Evolutionary conservation across 306 rosid genomes (phyloP), one percentile per base, ranked within the genome.

Genomic region (Lotus japonicus): DNA sequence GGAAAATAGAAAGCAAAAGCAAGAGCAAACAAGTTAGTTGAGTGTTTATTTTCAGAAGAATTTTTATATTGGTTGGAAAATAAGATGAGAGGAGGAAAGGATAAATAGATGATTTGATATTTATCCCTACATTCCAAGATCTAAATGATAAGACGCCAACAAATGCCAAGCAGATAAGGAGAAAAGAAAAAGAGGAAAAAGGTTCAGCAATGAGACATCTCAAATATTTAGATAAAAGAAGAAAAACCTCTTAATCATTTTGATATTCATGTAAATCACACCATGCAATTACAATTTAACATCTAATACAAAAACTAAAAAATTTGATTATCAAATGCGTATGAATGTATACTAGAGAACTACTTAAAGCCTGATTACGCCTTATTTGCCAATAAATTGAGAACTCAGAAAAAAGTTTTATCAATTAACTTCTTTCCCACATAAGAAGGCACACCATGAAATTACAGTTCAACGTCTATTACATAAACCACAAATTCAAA

Each of bases 1-100:
- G 48, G 53, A 45, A 15, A 50, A 17, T 26, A 71, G 50, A 64
- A 71, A 56, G 66, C 45, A 81, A 57, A 56, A 28, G 43, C 58
- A 78, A 63, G 51, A 33, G 21, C n/a, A 53, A 58, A 21, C n/a
- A 68, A 64, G 15, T 5, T 21, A 45, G 31, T 33, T 18, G 46
- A 65, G 44, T 8, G 1, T 21, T 28, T 61, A 46, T 35, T 38
- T 60, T 73, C 45, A 9, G 45, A 64, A 58, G n/a, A 80, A 53
- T 6, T 16, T 46, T 48, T 48, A 46, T 11, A 66, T 77, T 56
- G 64, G 11, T 45, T 67, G 48, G 42, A 19, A 62, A 13, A 36
- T 26, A 35, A 42, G 44, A 23, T 39, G 36, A 45, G 42, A 41
- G 43, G 16, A 45, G 19, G 68, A 58, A 38, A 8, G 16, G 55